Conservation (phyloP, 208 protist genomes). For the Giardia muris region DNA sequence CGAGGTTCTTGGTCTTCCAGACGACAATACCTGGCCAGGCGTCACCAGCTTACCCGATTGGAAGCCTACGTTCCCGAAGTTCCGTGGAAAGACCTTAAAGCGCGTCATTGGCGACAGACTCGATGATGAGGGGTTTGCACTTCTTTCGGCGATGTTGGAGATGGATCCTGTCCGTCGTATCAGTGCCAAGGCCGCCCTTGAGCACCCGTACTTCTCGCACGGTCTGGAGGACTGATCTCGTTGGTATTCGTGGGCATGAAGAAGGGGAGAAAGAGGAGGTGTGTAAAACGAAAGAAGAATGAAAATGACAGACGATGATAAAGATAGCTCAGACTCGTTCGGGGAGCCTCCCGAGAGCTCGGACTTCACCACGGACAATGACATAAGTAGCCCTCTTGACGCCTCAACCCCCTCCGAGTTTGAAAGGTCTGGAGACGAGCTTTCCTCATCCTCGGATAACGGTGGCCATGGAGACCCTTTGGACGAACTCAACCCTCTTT, state of each 20-base stretch:
- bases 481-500: neutral
- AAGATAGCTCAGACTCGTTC: too few species aligned
- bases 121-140: constrained; percentile 32
- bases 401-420: neutral
- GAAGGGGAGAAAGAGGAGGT: too few species aligned
- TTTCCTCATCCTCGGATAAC: neutral
- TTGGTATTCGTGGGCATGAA: too few species aligned
- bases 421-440: neutral
- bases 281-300: too few species aligned
- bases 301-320: too few species aligned
- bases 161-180: constrained; percentile 48
- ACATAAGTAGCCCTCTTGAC: too few species aligned
- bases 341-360: too few species aligned
- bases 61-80: constrained; percentile 26
- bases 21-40: constrained; percentile 35
- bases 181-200: constrained; percentile 41
- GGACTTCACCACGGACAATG: too few species aligned
- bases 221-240: neutral
- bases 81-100: neutral
- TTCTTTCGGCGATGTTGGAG: constrained; percentile 45
- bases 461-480: neutral
- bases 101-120: neutral
- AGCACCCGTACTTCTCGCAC: constrained; percentile 43
- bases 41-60: constrained; percentile 18
- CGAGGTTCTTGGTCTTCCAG: constrained; percentile 40